Evolutionary conservation across 1,139 yeast species (phyloP).

Genomic region (Zygosaccharomyces pseudobailii): DNA sequence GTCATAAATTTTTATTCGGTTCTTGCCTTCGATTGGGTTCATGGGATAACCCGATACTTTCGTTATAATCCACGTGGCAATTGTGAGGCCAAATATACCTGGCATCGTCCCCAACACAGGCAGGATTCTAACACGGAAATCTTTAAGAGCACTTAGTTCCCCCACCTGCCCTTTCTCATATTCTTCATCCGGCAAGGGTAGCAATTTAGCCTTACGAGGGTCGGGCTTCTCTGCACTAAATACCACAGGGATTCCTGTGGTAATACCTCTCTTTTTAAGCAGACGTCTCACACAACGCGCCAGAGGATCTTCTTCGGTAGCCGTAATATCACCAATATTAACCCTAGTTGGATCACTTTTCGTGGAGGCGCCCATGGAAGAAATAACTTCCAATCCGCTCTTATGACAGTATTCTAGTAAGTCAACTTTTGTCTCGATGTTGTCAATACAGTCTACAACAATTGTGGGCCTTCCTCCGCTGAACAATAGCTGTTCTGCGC

Average conservation of each 20-base stretch:
- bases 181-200: constrained; percentile 80
- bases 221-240: constrained; percentile 96
- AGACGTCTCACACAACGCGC: constrained; percentile 85
- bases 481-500: constrained; percentile 55
- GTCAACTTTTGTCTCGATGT: constrained; percentile 91
- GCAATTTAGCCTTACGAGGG: constrained; percentile 79
- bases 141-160: constrained; percentile 78
- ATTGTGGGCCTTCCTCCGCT: constrained; percentile 59
- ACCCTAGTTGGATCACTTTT: constrained; percentile 82
- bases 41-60: constrained; percentile 79
- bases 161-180: constrained; percentile 77
- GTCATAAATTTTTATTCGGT: constrained; percentile 78
- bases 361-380: constrained; percentile 96
- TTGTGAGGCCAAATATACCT: constrained; percentile 86
- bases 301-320: constrained; percentile 87
- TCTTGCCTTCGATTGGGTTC: constrained; percentile 89
- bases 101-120: constrained; percentile 98
- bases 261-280: constrained; percentile 71
- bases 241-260: constrained; percentile 75
- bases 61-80: constrained; percentile 80
- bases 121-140: constrained; percentile 86
- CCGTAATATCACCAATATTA: constrained; percentile 70
- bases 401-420: constrained; percentile 67
- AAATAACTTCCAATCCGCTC: constrained; percentile 57
- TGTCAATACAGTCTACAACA: constrained; percentile 92